Evolutionary conservation across 495 filamentous ascomycete species (phyloP), one percentile per base, ranked within the genome.

Genomic region (Podospora pseudoanserina): DNA sequence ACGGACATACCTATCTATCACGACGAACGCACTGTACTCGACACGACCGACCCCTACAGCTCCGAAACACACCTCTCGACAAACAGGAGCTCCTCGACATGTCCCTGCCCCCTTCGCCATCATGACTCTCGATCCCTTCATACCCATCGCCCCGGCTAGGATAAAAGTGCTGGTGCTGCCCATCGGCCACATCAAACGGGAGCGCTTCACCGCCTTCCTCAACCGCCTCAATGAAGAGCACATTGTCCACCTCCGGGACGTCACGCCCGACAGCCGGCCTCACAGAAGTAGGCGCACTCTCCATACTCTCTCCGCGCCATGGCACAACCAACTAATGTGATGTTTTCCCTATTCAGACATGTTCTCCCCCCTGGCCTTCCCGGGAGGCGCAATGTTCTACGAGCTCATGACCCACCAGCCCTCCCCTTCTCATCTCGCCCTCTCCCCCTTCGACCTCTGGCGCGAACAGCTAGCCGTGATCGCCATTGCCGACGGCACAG

Each of bases 341-440:
- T 68, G 34, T 20, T 6, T 20, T 19, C n/a, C 5, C 64, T 61
- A 57, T 68, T 71, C 74, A 97, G 94, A 93, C 74, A 94, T 96
- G 89, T 97, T 99, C 77, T 96, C 93, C 57, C 95, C 95, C 28
- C 83, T 96, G 70, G 93, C 92, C 2, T 98, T 96, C 76, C 94
- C 94, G 9, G 87, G 87, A 68, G 95, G 95, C 65, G 87, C 89
- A 70, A 90, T 99, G 70, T 86, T 97, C 69, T 97, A 96, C 84
- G 91, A 97, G 76, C 84, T 97, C 64, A 89, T 91, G 54, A 92
- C 90, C 63, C 90, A 91, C 68, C 82, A 91, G 69, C 88, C 92
- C 61, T 86, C 92, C 49, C 84, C 90, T 49, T 90, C 91, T 53
- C 92, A 94, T 75, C 80, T 92, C 19, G 86, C 90, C 23, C 77